Base-by-base conservation (phyloP, 1,284 basidiomycete species). In the Tremellales sp. region DNA sequence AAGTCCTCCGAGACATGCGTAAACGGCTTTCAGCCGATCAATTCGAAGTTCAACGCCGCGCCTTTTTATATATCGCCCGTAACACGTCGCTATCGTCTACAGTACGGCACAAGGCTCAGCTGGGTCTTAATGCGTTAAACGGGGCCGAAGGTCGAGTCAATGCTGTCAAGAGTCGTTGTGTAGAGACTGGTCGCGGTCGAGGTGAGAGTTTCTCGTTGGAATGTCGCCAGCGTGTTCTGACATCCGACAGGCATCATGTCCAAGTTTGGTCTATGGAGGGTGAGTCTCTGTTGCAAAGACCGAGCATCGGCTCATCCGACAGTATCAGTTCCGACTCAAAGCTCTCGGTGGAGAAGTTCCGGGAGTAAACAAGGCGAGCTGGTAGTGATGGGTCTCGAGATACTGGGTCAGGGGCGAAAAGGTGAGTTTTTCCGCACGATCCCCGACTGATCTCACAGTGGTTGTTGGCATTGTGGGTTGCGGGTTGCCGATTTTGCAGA, bases 81-180 rank as follows among this genome's bases (percentile, higher is more conserved):
- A 94, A 96, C 75, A 84, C 89, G 66, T 82, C 83, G 0, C 76
- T 94, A 11, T 84, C 90, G 6, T 78, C 86, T 4, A 84, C 89
- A 65, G 82, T 96, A 47, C 86, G 94, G 52, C 90, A 94, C 74
- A 89, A 93, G 66, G 93, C 94, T n/a, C 93, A 97, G 72, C 78
- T 97, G 51, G 89, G 94, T 67, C 80, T 97, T 48, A 94, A 93
- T 74, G 82, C 84, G 19, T 89, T 96, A 64, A 85, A 82, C 52
- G 81, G 82, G 43, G 87, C 89, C 72, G 85, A 88, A 8, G 68
- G 67, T 2, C 82, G 87, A 31, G 87, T 88, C 19, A 84, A 83
- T 7, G 85, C 83, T 2, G 88, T 97, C 22, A 90, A 89, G 74
- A 91, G 93, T 71, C 79, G 91, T 17, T 97, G 93, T 64, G 76